A percentile compares a stretch with the other conserved stretches of the same genome.
These are phyloP conservation scores for Starmera quercuum DNA, from an alignment of 805 yeast species.

Conservation along the genomic window DNA sequence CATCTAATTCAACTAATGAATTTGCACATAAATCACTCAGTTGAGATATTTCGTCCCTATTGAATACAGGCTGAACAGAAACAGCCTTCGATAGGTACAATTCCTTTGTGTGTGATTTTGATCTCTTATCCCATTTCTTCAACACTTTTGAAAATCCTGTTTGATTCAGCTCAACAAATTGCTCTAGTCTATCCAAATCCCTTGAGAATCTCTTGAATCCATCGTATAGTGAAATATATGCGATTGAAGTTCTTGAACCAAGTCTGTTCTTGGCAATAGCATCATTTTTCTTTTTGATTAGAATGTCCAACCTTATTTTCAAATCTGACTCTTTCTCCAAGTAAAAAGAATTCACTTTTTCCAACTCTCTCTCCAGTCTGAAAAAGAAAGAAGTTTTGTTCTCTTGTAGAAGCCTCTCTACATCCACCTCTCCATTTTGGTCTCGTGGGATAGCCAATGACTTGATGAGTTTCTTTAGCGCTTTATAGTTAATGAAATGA, in stretches of 20 bases:
- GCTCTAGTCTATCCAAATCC: conserved; percentile 83
- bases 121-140: conserved; percentile 97
- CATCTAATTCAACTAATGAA: conserved; percentile 67
- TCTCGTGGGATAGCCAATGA: conserved; percentile 48
- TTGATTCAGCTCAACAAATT: conserved; percentile 89
- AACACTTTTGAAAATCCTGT: conserved; percentile 93
- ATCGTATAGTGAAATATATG: conserved; percentile 77
- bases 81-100: conserved; percentile 87
- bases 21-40: conserved; percentile 69
- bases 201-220: conserved; percentile 85
- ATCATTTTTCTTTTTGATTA: conserved; percentile 63
- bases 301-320: conserved; percentile 66
- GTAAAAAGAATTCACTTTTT: conserved; percentile 90
- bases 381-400: conserved; percentile 86
- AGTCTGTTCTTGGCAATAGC: conserved; percentile 35
- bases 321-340: conserved; percentile 86
- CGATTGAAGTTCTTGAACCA: conserved; percentile 57
- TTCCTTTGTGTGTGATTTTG: conserved; percentile 91
- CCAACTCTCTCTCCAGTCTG: conserved; percentile 87
- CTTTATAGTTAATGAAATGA: conserved; percentile 91
- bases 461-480: conserved; percentile 85
- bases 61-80: conserved; percentile 94
- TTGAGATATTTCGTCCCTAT: conserved; percentile 77
- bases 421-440: conserved; percentile 16
- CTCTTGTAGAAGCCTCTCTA: conserved; percentile 62